Percentiles rank a stretch among this genome's conserved stretches.
These are phyloP conservation scores for Xylaria sp. DNA, from an alignment of 2,329 filamentous ascomycete genomes.

Conservation along the genomic window DNA sequence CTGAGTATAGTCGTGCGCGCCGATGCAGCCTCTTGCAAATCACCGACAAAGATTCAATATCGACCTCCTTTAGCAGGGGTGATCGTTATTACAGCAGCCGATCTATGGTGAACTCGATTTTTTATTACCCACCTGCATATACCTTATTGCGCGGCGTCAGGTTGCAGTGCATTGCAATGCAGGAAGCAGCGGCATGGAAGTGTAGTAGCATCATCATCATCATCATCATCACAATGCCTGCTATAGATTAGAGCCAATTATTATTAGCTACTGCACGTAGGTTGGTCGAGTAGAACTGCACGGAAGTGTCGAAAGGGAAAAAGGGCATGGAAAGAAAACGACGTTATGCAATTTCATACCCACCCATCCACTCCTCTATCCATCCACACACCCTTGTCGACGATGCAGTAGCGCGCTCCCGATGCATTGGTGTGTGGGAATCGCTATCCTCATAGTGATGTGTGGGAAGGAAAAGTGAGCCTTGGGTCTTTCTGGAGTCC, in stretches of 20 bases:
- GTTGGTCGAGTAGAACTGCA: conserved; percentile 17
- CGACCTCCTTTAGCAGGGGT: conserved; percentile 21
- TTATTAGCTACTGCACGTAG: conserved; percentile 11
- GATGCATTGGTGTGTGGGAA: conserved; percentile 46
- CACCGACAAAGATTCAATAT: conserved; percentile 13
- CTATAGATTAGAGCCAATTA: conserved; percentile 15
- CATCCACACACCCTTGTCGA: conserved; percentile 29
- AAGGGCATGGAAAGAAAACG: neutral
- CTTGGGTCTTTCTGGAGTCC: conserved; percentile 21
- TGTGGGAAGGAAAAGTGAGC: conserved; percentile 20
- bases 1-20: neutral
- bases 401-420: conserved; percentile 44
- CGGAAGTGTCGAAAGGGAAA: conserved; percentile 21
- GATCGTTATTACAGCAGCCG: conserved; percentile 28
- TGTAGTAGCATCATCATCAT: conserved; percentile 7
- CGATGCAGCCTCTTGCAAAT: conserved; percentile 24
- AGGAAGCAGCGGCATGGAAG: conserved; percentile 21
- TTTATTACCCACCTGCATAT: conserved; percentile 36
- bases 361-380: conserved; percentile 3
- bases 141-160: conserved; percentile 31
- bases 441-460: conserved; percentile 30
- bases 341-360: conserved; percentile 14
- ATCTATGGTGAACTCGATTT: conserved; percentile 12
- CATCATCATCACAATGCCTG: conserved; percentile 16
- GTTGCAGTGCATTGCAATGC: conserved; percentile 28